phyloP scores from a whole-genome alignment of 352 stramenopile genomes.

The Pythium rhizo-oryzae region DNA sequence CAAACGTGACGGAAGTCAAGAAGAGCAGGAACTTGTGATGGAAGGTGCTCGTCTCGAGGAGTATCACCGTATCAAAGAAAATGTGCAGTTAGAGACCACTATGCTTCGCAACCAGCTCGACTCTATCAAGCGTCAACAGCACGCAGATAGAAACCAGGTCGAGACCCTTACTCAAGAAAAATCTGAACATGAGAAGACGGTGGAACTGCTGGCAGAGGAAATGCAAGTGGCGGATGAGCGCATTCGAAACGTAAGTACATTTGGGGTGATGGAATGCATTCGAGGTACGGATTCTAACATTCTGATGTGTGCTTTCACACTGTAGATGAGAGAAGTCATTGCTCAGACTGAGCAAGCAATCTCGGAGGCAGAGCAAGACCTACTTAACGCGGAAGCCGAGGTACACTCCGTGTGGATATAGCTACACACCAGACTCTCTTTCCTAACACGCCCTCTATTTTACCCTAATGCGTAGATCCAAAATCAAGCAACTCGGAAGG shows the following conservation, averaged over 20 bases:
- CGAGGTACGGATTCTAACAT: neutral
- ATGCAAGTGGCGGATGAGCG: constrained; percentile 61
- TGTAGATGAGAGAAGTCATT: constrained; percentile 77
- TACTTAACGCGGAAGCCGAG: constrained; percentile 62
- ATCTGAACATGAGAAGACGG: constrained; percentile 69
- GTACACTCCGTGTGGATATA: constrained; percentile 30
- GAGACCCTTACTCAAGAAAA: constrained; percentile 71
- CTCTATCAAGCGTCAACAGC: constrained; percentile 67
- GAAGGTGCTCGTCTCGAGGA: constrained; percentile 71
- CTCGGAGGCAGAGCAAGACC: constrained; percentile 43
- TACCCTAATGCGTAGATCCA: constrained; percentile 38
- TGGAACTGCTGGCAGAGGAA: constrained; percentile 67
- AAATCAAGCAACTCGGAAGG: constrained; percentile 59
- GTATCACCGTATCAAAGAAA: constrained; percentile 86
- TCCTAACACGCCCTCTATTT: neutral
- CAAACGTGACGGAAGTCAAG: constrained; percentile 41
- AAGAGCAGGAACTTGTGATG: constrained; percentile 57
- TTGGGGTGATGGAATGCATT: neutral
- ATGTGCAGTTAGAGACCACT: constrained; percentile 69
- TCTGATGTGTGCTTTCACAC: neutral
- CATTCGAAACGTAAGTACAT: constrained; percentile 53
- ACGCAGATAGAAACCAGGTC: constrained; percentile 71
- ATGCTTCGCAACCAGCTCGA: constrained; percentile 70
- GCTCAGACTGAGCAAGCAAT: constrained; percentile 61
- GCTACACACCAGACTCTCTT: neutral